Evolutionary conservation across 2,329 filamentous ascomycete genomes (phyloP), one percentile per base, ranked within the genome.

Genomic region (Fusarium stilboides): DNA sequence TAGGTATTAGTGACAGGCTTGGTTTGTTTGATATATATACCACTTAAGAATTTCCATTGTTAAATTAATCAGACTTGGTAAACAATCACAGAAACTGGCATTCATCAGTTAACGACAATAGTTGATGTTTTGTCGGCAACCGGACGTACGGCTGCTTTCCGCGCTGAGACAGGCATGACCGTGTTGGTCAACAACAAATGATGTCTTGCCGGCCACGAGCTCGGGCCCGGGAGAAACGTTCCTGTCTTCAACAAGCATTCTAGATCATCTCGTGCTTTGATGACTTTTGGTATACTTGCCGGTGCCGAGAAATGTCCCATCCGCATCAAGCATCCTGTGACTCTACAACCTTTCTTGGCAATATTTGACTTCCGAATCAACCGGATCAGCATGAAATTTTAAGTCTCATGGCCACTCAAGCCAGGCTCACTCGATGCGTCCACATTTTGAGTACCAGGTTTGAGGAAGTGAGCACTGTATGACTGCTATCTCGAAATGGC

Each of bases 331-430:
- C 28, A 34, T 49, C 46, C 33, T n/a, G 6, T 28, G 15, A 12
- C 22, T 26, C 8, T 43, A 24, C 20, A 28, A n/a, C 22, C 17
- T 24, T 17, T 37, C 54, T 58, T 39, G 22, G 37, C 31, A 13
- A 26, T 28, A 39, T 37, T 31, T 10, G 7, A 20, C 12, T 58
- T 49, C 52, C 62, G 66, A 59, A 6, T 10, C 5, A n/a, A 10
- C 66, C 62, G 57, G 52, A 67, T 63, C 57, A 17, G 20, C 56
- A 6, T 15, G 12, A 1, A 5, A 15, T 24, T 14, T 1, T 13
- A 9, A 28, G 55, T 60, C 49, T 43, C 12, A 15, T 14, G 22
- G 42, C 4, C 5, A 8, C 8, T 31, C 8, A 28, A 26, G 13
- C 8, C 26, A 24, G 9, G 17, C 14, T 44, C 42, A 9, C 6